Conservation (phyloP, 148 eudicot genomes). For the Rhododendron ferrugineum region DNA sequence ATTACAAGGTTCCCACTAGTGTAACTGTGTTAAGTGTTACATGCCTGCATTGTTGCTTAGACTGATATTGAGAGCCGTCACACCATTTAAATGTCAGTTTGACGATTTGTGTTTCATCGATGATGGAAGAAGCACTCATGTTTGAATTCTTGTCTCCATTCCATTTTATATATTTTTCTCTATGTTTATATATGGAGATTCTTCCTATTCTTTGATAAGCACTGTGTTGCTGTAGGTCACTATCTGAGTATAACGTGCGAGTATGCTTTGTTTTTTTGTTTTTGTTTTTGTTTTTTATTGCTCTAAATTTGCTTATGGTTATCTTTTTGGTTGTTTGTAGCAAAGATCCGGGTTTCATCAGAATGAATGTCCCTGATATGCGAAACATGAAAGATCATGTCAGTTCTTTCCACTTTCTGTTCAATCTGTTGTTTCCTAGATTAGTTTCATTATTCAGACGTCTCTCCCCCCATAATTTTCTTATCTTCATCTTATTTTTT, state of each 20-base stretch:
- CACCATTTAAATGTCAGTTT: not conserved
- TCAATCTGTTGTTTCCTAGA: not conserved
- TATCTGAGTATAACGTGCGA: not conserved
- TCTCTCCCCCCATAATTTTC: not conserved
- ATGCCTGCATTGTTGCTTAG: not conserved
- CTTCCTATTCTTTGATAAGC: not conserved
- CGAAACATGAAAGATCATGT: constrained; percentile 94
- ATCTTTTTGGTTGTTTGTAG: constrained; percentile 30
- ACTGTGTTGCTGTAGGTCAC: not conserved
- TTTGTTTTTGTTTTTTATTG: not conserved
- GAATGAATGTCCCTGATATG: constrained; percentile 71
- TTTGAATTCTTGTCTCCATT: not conserved
- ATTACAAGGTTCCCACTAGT: not conserved
- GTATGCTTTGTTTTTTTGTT: not conserved
- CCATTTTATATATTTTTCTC: not conserved
- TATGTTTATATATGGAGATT: not conserved
- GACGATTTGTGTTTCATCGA: not conserved
- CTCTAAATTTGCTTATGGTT: constrained; percentile 6
- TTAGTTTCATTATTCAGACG: not conserved
- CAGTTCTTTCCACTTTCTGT: constrained; percentile 26
- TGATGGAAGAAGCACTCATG: not conserved
- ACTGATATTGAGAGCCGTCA: not conserved
- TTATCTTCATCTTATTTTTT: not conserved
- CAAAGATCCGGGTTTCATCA: constrained; percentile 95
- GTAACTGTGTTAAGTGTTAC: too few relatives aligned